Evolutionary conservation across 78 protist species (phyloP), one percentile per base, ranked within the genome.

Genomic region (Paulinella micropora): DNA sequence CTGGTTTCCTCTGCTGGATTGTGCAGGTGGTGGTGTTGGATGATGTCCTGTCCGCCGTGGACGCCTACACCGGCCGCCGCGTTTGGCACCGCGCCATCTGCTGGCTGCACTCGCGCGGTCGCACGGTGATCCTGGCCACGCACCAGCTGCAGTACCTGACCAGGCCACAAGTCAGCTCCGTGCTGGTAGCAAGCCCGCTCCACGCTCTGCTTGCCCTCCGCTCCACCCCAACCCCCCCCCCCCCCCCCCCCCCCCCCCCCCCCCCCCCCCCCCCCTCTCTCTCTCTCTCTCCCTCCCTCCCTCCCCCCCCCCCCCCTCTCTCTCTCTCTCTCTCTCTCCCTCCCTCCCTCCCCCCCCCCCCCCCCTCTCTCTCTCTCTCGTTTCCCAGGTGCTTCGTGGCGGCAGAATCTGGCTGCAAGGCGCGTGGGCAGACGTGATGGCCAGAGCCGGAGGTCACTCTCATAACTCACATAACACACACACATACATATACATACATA

Each of bases 91-190:
- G 82, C 29, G 28, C 38, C 6, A n/a, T 28, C 51, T 90, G 39
- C 85, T 89, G 31, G 94, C 87, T 2, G 89, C 94, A 15, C 89
- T 89, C 64, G 88, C 86, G 34, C 87, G 87, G 36, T 85, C 85
- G 39, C 35, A 1, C 39, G n/a, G 28, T 29, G 28, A 79, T 90
- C 38, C 85, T 89, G 31, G 94, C 87, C 9, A 92, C 94, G 31
- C 89, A 92, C 64, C 90, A 89, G 34, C 87, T 90, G 36, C 89
- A 89, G 39, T 51, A 1, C 39, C 28, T 0, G 35, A 6, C 28
- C 34, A 31, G 81, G 36, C 84, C 85, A 3, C 41, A 37, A 4
- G 90, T 86, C 15, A 0, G 40, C 36, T 79, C 37, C 39, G 89
- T 86, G 37, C 35, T 40, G 34, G 36, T 86, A 2, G 15, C 6